Evolutionary conservation across 2,329 filamentous ascomycete species (phyloP).

Genomic region (Penicillium polonicum): DNA sequence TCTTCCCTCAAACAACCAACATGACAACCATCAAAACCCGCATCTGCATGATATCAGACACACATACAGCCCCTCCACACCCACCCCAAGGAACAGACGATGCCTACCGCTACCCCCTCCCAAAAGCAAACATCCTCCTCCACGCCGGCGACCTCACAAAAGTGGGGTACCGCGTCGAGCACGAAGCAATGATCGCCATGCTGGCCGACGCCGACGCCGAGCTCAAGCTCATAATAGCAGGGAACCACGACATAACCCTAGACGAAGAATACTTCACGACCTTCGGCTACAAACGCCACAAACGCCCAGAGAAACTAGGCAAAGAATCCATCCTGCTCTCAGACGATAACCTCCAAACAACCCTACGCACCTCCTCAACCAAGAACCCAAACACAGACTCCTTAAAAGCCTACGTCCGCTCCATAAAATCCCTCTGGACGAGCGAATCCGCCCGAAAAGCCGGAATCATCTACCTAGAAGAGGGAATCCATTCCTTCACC

Average conservation of each 20-base stretch:
- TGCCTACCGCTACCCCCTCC: conserved; percentile 47
- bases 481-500: conserved; percentile 50
- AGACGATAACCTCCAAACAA: conserved; percentile 17
- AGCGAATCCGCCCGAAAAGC: conserved; percentile 44
- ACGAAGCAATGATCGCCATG: conserved; percentile 48
- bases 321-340: conserved; percentile 22
- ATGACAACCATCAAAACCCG: conserved; percentile 39
- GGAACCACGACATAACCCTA: conserved; percentile 62
- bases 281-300: conserved; percentile 31
- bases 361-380: conserved; percentile 12
- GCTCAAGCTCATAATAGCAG: conserved; percentile 62
- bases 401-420: conserved; percentile 16
- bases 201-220: conserved; percentile 52
- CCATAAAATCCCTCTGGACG: conserved; percentile 49
- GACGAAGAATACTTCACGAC: conserved; percentile 51
- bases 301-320: conserved; percentile 18
- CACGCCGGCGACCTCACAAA: conserved; percentile 61
- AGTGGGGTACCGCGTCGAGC: conserved; percentile 50
- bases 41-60: conserved; percentile 46
- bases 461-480: conserved; percentile 57
- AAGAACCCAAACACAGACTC: neutral
- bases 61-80: conserved; percentile 35
- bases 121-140: conserved; percentile 53
- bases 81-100: conserved; percentile 19
- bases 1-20: neutral